These are phyloP conservation scores for Entomophthora muscae DNA, from an alignment of 371 early-diverging fungal genomes.

Conservation along the genomic window DNA sequence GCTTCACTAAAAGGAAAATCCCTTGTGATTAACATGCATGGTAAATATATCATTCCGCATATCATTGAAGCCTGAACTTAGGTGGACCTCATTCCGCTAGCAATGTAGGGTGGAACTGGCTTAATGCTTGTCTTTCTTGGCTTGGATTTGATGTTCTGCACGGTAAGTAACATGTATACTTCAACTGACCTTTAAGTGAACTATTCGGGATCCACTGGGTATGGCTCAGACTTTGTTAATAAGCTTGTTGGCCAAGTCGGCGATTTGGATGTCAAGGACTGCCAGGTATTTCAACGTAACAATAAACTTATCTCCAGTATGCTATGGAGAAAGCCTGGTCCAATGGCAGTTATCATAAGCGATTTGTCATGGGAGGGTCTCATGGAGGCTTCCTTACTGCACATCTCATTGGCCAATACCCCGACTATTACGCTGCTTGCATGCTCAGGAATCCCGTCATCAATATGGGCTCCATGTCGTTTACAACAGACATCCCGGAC, in stretches of 20 bases:
- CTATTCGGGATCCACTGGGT: slow-evolving; percentile 3
- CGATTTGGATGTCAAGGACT: slow-evolving; percentile 7
- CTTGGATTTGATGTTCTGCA: slow-evolving; percentile 1
- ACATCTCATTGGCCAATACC: slow-evolving; percentile 30
- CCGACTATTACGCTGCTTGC: slow-evolving; percentile 32
- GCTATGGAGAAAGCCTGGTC: not conserved
- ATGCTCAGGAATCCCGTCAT: slow-evolving; percentile 56
- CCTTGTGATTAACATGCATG: slow-evolving; percentile 2
- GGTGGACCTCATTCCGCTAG: slow-evolving; percentile 6
- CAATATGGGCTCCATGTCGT: slow-evolving; percentile 36
- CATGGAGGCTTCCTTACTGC: slow-evolving; percentile 57
- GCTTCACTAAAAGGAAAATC: not conserved
- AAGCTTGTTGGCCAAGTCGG: slow-evolving; percentile 1
- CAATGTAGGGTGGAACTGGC: not conserved
- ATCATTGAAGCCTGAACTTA: not conserved
- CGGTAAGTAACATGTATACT: not conserved
- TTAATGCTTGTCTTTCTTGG: not conserved
- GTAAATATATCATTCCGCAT: not conserved
- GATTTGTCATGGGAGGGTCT: slow-evolving; percentile 38
- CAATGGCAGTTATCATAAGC: not conserved
- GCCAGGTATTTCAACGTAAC: not conserved
- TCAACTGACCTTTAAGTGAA: not conserved
- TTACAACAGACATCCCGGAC: slow-evolving; percentile 43
- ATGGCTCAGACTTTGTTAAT: not conserved
- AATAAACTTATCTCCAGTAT: not conserved